phyloP scores from a whole-genome alignment of 2,329 filamentous ascomycete species.

The Fusarium annulatum region DNA sequence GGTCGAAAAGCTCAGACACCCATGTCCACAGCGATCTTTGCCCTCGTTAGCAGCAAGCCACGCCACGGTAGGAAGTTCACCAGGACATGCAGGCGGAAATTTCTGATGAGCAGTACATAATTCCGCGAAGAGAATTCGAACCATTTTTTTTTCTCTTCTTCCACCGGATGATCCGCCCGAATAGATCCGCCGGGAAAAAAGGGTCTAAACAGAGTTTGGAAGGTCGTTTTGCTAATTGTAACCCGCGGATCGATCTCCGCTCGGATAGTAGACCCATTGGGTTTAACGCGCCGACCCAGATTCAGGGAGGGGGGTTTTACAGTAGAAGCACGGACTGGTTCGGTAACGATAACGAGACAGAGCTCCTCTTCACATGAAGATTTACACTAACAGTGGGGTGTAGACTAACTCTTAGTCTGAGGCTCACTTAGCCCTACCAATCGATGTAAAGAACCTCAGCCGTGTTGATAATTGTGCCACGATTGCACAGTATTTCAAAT shows the following conservation, averaged over 20 bases:
- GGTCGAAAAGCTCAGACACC: background rate
- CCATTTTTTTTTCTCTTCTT: background rate
- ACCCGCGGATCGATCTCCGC: conserved; percentile 2
- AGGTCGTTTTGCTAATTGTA: background rate
- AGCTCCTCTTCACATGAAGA: background rate
- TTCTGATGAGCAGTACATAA: background rate
- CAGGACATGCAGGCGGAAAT: background rate
- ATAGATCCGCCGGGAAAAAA: background rate
- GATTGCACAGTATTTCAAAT: background rate
- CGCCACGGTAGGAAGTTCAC: background rate
- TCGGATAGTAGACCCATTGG: background rate
- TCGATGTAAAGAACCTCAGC: background rate
- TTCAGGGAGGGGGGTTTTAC: background rate
- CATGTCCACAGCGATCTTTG: background rate
- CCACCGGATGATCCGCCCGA: background rate
- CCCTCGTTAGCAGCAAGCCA: background rate
- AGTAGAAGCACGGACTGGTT: background rate
- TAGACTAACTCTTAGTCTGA: background rate
- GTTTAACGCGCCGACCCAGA: background rate
- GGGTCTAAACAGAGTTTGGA: background rate
- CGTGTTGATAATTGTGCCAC: background rate
- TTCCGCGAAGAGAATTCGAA: background rate
- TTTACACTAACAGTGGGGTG: background rate
- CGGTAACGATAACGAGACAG: background rate
- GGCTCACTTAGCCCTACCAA: background rate